Evolutionary conservation across 352 stramenopile species (phyloP), one percentile per base, ranked within the genome.

Genomic region (Halophytophthora polymorphica): DNA sequence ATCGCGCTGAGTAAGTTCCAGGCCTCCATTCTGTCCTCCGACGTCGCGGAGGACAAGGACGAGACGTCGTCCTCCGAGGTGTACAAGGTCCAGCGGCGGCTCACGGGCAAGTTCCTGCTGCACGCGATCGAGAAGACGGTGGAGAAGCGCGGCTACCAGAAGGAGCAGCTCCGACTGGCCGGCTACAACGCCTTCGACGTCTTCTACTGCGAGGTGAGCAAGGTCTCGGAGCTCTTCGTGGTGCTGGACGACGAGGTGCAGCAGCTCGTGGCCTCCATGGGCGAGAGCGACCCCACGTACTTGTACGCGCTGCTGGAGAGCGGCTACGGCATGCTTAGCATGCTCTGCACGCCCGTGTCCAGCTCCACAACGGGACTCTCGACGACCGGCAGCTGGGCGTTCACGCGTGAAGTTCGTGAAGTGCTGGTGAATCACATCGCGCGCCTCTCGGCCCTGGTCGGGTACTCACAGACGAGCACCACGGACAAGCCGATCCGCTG

Each of bases 151-250:
- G 84, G 84, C 2, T 88, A 95, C 45, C 63, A 87, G 39, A 83
- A 79, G 17, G 82, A 93, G 15, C 73, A 93, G 58, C 81, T 95
- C 19, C 73, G 73, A 15, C 60, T 90, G 6, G 80, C 84, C 7
- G 84, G 84, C 2, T 95, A 90, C 66, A 92, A 88, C 47, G 73
- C 82, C 2, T 92, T 95, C 58, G 84, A 95, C 62, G 81, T 93
- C 17, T 95, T 95, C 39, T 95, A 90, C 45, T 91, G 77, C 42
- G 84, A 95, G 68, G 77, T 93, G 22, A 93, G 73, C 63, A 89
- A 88, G 39, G 66, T 95, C 28, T 47, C 67, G 3, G 82, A 93
- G 39, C 46, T 95, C 3, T 90, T 92, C 31, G 48, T 66, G 31
- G 49, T 58, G 18, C 58, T 93, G n/a, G 69, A 64, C 23, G 54